A percentile compares a stretch with the other conserved stretches of the same genome.
These are phyloP conservation scores for Cercospora sp. DNA, from an alignment of 2,329 filamentous ascomycete genomes.

Conservation along the genomic window DNA sequence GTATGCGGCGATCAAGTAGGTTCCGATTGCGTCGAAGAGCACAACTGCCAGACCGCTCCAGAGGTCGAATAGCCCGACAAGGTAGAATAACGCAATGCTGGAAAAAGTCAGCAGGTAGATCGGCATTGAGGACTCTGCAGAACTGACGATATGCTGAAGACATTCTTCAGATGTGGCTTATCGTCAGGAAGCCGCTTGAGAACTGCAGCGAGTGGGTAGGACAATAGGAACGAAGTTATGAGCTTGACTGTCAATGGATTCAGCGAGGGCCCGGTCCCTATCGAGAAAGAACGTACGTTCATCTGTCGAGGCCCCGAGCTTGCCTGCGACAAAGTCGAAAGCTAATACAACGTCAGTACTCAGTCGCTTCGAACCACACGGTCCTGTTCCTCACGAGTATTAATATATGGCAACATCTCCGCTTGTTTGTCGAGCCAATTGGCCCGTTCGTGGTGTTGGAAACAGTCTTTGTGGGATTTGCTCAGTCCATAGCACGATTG, in stretches of 20 bases:
- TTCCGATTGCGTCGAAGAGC: constrained; percentile 72
- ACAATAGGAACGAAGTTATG: constrained; percentile 83
- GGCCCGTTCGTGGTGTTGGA: constrained; percentile 3
- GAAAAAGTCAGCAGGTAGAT: constrained; percentile 7
- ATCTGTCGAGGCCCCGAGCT: constrained; percentile 64
- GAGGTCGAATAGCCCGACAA: constrained; percentile 89
- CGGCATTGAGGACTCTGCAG: background rate
- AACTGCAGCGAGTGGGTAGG: constrained; percentile 84
- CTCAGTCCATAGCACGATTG: background rate
- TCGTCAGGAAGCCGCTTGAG: constrained; percentile 88
- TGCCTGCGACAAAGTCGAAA: constrained; percentile 59
- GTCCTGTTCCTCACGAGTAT: constrained; percentile 53
- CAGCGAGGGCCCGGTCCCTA: background rate
- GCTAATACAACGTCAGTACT: constrained; percentile 46
- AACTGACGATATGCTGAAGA: constrained; percentile 73
- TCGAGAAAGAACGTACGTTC: constrained; percentile 52
- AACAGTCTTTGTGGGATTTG: background rate
- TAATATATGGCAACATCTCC: constrained; percentile 64
- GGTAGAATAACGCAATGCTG: constrained; percentile 81
- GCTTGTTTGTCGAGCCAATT: constrained; percentile 9
- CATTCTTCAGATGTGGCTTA: constrained; percentile 80
- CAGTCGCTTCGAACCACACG: constrained; percentile 1
- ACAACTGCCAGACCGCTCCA: constrained; percentile 83
- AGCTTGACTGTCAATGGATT: constrained; percentile 71
- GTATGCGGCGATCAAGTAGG: constrained; percentile 81